phyloP scores from a whole-genome alignment of 306 rosid genomes.

The Morella rubra region DNA sequence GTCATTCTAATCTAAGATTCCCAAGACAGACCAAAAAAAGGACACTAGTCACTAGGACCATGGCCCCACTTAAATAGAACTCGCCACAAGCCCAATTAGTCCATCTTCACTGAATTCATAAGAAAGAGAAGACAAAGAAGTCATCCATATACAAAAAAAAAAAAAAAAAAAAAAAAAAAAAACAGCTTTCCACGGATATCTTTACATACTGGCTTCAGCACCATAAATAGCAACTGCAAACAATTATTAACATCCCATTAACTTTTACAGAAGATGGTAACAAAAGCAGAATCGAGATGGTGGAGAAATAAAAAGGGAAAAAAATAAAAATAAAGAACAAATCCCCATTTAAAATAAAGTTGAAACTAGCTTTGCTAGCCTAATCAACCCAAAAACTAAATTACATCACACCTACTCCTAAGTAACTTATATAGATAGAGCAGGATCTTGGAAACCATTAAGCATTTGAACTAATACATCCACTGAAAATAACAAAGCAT shows the following conservation, averaged over 20 bases:
- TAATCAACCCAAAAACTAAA: neutral
- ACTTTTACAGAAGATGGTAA: constrained; percentile 1
- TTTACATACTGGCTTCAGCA: constrained; percentile 33
- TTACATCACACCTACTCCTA: neutral
- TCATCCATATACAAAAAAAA: constrained; percentile 38
- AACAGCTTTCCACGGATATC: constrained; percentile 32
- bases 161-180: too few relatives aligned
- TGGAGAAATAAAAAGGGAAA: neutral
- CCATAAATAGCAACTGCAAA: constrained; percentile 40
- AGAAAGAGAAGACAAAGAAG: constrained; percentile 13
- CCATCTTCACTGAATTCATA: constrained; percentile 27
- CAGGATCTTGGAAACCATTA: neutral
- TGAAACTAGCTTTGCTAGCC: neutral
- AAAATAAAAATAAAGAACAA: neutral
- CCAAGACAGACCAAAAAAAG: constrained; percentile 61
- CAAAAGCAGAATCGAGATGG: neutral
- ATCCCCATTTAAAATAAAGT: neutral
- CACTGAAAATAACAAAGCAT: neutral
- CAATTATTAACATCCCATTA: constrained; percentile 30
- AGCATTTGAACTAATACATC: neutral
- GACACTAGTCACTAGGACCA: constrained; percentile 31
- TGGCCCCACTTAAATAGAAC: constrained; percentile 37
- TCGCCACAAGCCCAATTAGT: constrained; percentile 38
- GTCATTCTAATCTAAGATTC: constrained; percentile 59
- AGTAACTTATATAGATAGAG: neutral